Percentiles rank a stretch among this genome's conserved stretches.
Evolutionary conservation across 306 rosid genomes (phyloP).

Genomic region (Quillaja saponaria): DNA sequence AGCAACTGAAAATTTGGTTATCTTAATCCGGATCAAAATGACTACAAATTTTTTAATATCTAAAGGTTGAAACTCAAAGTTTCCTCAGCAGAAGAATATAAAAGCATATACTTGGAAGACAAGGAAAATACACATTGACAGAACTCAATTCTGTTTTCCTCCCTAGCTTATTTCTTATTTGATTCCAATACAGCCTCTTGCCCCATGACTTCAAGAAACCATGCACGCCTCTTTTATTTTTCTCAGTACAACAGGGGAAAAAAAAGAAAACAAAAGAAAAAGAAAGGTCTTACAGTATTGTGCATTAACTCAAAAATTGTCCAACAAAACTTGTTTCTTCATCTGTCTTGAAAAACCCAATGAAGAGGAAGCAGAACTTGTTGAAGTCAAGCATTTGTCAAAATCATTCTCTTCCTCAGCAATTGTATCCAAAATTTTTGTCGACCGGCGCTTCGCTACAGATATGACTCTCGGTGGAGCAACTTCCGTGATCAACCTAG

Average conservation of each 20-base stretch:
- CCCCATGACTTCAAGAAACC: conserved; percentile 6
- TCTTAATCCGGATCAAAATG: no score
- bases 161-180: background rate
- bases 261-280: no score
- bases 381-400: conserved; percentile 31
- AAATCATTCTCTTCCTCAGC: conserved; percentile 46
- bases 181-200: background rate
- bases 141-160: background rate
- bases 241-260: background rate
- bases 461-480: conserved; percentile 51
- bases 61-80: conserved; percentile 4
- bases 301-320: conserved; percentile 7
- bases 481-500: conserved; percentile 45
- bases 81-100: background rate
- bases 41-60: no score
- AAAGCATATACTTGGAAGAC: conserved; percentile 20
- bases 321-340: conserved; percentile 22
- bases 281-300: background rate
- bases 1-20: no score
- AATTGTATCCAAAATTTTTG: conserved; percentile 47
- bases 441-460: conserved; percentile 22
- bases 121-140: conserved; percentile 19
- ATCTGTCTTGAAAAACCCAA: background rate
- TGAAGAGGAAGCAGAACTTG: conserved; percentile 19
- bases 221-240: conserved; percentile 19